These are phyloP conservation scores for Umbelopsis sp. DNA, from an alignment of 192 early-diverging fungal species.

Conservation along the genomic window DNA sequence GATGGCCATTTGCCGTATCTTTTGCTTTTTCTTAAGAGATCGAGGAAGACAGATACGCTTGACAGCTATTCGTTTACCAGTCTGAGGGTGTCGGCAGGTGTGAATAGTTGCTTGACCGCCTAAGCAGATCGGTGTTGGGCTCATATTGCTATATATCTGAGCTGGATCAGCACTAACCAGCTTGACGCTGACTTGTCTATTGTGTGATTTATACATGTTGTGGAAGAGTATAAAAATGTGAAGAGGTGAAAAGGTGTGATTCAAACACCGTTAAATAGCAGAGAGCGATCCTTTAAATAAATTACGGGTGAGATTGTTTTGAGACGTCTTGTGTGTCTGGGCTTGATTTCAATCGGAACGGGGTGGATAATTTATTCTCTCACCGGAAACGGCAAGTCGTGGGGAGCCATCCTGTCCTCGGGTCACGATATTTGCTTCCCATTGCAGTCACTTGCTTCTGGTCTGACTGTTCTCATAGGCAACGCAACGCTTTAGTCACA, in stretches of 20 bases:
- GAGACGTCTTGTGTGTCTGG: background rate
- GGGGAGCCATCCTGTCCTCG: background rate
- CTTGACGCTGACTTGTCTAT: background rate
- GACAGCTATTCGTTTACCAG: background rate
- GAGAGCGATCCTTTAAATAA: too few species aligned
- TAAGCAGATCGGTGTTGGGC: background rate
- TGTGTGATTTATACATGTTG: background rate
- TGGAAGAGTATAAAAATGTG: background rate
- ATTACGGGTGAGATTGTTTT: background rate
- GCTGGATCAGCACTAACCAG: conserved; percentile 9
- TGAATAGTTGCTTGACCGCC: conserved; percentile 9
- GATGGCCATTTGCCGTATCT: background rate
- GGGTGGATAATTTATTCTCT: background rate
- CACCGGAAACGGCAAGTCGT: conserved; percentile 14
- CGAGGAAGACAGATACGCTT: conserved; percentile 2
- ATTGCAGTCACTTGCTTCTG: too few species aligned
- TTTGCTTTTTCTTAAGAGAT: background rate
- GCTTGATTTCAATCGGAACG: background rate
- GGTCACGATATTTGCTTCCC: too few species aligned
- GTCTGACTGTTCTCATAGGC: too few species aligned
- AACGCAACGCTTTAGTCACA: too few species aligned
- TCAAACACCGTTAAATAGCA: too few species aligned
- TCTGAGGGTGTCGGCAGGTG: conserved; percentile 1
- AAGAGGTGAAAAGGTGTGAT: background rate
- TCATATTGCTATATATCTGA: conserved; percentile 6